Base-by-base conservation (phyloP, 495 filamentous ascomycete genomes). In the Aspergillus biplanus region DNA sequence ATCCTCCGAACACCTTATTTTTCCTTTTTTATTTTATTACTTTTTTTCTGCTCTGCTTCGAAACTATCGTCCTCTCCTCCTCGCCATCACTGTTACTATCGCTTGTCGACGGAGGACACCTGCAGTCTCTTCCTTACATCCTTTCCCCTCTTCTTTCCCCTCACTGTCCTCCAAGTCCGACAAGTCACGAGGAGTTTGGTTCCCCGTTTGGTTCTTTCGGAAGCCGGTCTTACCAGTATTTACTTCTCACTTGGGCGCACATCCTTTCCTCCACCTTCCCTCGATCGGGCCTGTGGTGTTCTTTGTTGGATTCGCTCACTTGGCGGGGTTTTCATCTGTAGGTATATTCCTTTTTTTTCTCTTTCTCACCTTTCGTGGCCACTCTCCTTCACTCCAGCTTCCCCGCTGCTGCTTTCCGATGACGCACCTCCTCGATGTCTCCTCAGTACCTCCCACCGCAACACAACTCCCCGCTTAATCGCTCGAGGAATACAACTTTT, bases 351-450 rank as follows among this genome's bases (percentile, higher is more conserved):
- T 55, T 33, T 15, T 42, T 42, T 47, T 47, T 37, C 13, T 12
- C 13, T 52, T 59, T 33, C n/a, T 57, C 16, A 42, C 50, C 16
- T 16, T 8, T 33, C 44, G 37, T 50, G 42, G 12, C 18, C 46
- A 16, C 21, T 54, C 52, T 15, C 11, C 16, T 15, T 54, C 33
- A 13, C 21, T 31, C 53, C 44, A 53, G 21, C 42, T 32, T 35
- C 48, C 58, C 54, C 61, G 61, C 55, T 59, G 48, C 34, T 34
- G 50, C 39, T 15, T 58, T 34, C 58, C 62, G 63, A 63, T 68
- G 62, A 68, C 62, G 66, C 66, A 68, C 34, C 33, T 34, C 58
- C 7, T 39, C 33, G 52, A 64, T 31, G 12, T n/a, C 16, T 55
- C 37, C 52, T 31, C 57, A 8, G 12, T 37, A 35, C 58, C 33